Percentiles rank a stretch among this genome's conserved stretches.
These are phyloP conservation scores for Botryobasidium botryosum DNA, from an alignment of 768 basidiomycete species.

Conservation along the genomic window DNA sequence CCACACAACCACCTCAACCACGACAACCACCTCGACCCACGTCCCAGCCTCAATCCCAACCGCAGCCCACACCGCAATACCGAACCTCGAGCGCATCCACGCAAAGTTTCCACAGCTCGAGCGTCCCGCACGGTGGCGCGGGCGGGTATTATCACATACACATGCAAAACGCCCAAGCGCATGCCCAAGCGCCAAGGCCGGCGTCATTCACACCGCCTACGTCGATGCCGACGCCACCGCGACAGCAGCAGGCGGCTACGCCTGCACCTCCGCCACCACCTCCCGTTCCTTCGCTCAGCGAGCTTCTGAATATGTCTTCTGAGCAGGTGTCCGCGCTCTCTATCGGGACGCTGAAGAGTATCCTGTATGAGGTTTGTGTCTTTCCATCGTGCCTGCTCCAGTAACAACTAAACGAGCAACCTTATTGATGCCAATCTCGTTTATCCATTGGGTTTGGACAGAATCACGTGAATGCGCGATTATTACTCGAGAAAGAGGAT, in stretches of 20 bases:
- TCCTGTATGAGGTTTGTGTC: slow-evolving; percentile 37
- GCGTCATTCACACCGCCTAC: too few species aligned
- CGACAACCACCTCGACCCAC: slow-evolving; percentile 15
- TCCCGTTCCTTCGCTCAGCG: slow-evolving; percentile 43
- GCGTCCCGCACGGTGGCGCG: too few species aligned
- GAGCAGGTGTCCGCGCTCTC: slow-evolving; percentile 43
- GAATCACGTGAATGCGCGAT: slow-evolving; percentile 33
- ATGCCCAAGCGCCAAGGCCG: too few species aligned
- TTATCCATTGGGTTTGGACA: too few species aligned
- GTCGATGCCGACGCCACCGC: too few species aligned
- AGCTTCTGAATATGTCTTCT: slow-evolving; percentile 43
- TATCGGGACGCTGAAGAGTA: slow-evolving; percentile 54
- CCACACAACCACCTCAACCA: slow-evolving; percentile 12
- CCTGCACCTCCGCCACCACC: slow-evolving; percentile 26
- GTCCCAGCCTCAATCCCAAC: slow-evolving; percentile 15
- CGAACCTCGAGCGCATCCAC: slow-evolving; percentile 9
- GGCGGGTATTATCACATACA: too few species aligned
- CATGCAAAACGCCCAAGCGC: too few species aligned
- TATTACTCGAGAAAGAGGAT: slow-evolving; percentile 72
- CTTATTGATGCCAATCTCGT: too few species aligned
- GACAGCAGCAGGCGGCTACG: too few species aligned
- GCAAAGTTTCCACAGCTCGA: too few species aligned
- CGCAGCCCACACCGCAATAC: slow-evolving; percentile 6
- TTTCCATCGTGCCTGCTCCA: not conserved
- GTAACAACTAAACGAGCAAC: too few species aligned